Base-by-base conservation (phyloP, 1,284 basidiomycete genomes). In the Trametes pubescens region DNA sequence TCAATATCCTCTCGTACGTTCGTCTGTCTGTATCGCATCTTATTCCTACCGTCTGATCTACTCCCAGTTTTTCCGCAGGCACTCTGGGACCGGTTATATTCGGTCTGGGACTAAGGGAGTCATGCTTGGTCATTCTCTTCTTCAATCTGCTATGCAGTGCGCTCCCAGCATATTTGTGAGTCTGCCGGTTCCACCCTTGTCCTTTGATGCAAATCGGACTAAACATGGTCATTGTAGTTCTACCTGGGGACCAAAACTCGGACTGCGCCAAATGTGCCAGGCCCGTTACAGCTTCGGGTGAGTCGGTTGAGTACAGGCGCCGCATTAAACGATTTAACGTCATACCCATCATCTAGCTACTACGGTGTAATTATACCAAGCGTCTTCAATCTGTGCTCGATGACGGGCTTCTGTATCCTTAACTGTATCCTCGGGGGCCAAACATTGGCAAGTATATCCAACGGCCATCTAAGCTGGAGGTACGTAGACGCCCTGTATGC, bases 261-360 rank as follows among this genome's bases (percentile, higher is more conserved):
- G 94, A 10, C 85, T 96, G 79, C 84, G 94, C n/a, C 94, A 95
- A 71, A 94, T 96, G 91, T 87, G 93, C 22, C 86, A 89, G 64
- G 88, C 94, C 7, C 81, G 91, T 26, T 92, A 90, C 76, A 89
- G 86, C 40, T 93, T 94, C 73, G 93, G 92, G 86, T 91, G 48
- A 43, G 84, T 75, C 6, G 40, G 29, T 18, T 22, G 8, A 11
- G 14, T 16, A 16, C 18, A 7, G 18, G 40, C 14, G 4, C 10
- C 2, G 10, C 26, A 18, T 18, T 13, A 47, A 32, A 14, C 4
- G 5, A 16, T 22, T 29, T 56, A 6, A 37, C 9, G 9, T 16
- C 11, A 14, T 22, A 16, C 7, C n/a, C n/a, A 10, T 2, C n/a
- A 6, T 54, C 18, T 47, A 90, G 91, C 53, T 89, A 85, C 72